Evolutionary conservation across 768 basidiomycete genomes (phyloP).

Genomic region (Aureoboletus auriporus): DNA sequence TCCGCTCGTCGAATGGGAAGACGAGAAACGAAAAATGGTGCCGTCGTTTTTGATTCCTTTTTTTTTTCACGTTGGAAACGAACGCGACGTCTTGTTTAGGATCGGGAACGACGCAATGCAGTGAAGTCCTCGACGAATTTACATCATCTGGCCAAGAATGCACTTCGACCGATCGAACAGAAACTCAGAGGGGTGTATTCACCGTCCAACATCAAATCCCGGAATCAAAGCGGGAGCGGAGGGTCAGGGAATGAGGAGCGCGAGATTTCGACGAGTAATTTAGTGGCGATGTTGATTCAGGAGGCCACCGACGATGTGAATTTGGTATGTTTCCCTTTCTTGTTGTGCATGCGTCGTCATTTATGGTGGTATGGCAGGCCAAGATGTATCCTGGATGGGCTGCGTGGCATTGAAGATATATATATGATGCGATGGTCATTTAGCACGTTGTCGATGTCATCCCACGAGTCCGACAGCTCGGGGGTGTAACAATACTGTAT

Average conservation of each 20-base stretch:
- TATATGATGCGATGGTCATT: background rate
- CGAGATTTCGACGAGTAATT: conserved; percentile 70
- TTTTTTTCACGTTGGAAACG: too few relatives aligned
- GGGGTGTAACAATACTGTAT: too few relatives aligned
- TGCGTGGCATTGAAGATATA: conserved; percentile 62
- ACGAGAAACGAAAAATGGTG: conserved; percentile 68
- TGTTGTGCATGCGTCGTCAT: background rate
- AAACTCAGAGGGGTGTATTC: conserved; percentile 76
- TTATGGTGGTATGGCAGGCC: conserved; percentile 41
- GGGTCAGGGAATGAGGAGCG: conserved; percentile 28
- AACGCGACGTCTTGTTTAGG: conserved; percentile 26
- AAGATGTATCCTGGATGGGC: conserved; percentile 94
- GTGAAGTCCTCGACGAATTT: conserved; percentile 54
- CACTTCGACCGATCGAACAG: conserved; percentile 75
- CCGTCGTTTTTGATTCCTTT: background rate
- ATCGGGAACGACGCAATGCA: conserved; percentile 44
- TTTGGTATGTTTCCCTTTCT: conserved; percentile 44
- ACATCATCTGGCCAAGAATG: conserved; percentile 63
- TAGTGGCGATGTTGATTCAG: conserved; percentile 89
- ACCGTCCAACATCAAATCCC: conserved; percentile 42
- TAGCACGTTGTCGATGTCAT: background rate
- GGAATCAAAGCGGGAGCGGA: conserved; percentile 24
- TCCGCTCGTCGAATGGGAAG: conserved; percentile 94
- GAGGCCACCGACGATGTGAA: conserved; percentile 77
- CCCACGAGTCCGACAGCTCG: too few relatives aligned